These are phyloP conservation scores for Aleurites moluccanus DNA, from an alignment of 441 rosid species.

Conservation along the genomic window DNA sequence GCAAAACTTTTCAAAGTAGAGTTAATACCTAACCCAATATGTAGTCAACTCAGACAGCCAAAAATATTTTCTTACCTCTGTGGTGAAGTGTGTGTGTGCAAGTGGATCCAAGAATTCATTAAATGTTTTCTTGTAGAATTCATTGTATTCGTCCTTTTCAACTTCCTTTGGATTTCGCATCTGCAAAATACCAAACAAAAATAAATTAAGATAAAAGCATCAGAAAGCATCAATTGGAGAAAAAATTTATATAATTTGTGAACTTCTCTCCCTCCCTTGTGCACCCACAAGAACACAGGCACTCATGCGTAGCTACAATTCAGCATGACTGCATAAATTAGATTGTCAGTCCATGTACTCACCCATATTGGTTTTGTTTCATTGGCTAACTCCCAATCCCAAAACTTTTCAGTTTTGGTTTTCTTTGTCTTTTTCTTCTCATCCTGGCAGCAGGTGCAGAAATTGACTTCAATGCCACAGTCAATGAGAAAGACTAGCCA, in stretches of 20 bases:
- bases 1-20: constrained; percentile 22
- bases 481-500: neutral
- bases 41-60: neutral
- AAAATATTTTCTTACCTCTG: constrained; percentile 55
- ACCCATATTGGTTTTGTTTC: constrained; percentile 99
- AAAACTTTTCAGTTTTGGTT: constrained; percentile 90
- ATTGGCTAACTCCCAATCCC: constrained; percentile 98
- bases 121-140: constrained; percentile 93
- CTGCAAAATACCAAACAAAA: constrained; percentile 37
- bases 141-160: constrained; percentile 75
- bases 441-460: constrained; percentile 42
- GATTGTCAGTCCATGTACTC: constrained; percentile 25
- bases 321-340: neutral
- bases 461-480: constrained; percentile 15
- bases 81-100: constrained; percentile 77
- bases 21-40: constrained; percentile 16
- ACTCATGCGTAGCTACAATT: neutral
- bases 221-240: neutral
- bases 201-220: constrained; percentile 1
- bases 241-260: neutral
- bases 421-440: constrained; percentile 77
- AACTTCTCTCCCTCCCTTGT: neutral
- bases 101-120: constrained; percentile 94
- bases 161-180: constrained; percentile 87
- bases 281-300: neutral